Evolutionary conservation across 768 basidiomycete species (phyloP), one percentile per base, ranked within the genome.

Genomic region (Rhizopogon vesiculosus): DNA sequence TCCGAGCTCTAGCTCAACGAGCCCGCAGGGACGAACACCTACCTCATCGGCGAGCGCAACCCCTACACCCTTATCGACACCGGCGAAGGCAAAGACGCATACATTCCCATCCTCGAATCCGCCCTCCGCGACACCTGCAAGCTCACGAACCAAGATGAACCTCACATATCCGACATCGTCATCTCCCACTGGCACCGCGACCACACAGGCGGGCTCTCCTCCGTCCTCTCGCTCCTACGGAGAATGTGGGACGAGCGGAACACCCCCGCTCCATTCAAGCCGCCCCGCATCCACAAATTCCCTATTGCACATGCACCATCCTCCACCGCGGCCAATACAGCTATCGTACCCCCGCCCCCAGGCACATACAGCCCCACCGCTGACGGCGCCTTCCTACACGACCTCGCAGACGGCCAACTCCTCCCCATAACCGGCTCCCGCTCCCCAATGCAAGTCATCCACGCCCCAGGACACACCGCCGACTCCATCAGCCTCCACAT

Each of bases 101-200:
- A 94, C 67, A 78, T 84, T 16, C 79, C 87, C 9, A 55, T 83
- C 46, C 84, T 96, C 41, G 75, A 82, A 57, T 74, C 78, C 13
- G 84, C 85, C 22, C 74, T 93, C n/a, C 66, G 70, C 43, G 74
- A 76, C 5, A 64, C 65, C 25, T 63, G 69, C 28, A 62, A 62
- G 53, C 63, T 72, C 9, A 56, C 64, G 40, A 68, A 80, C 51
- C 66, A 74, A 6, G 54, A 62, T 22, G 72, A 76, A 44, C 82
- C 83, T 7, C 79, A 85, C 48, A 72, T 98, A 48, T 91, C 91
- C 10, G 93, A 98, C 66, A 91, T 98, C 70, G 76, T 98, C 63
- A 76, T 98, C 54, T 92, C 93, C 0, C 96, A 98, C 69, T 86
- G 86, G 79, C 96, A 98, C 66, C 73, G 75, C 31, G 96, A 98